Percentiles rank a stretch among this genome's conserved stretches.
Conservation (phyloP, 805 yeast genomes). For the Cyberlindnera lachancei region DNA sequence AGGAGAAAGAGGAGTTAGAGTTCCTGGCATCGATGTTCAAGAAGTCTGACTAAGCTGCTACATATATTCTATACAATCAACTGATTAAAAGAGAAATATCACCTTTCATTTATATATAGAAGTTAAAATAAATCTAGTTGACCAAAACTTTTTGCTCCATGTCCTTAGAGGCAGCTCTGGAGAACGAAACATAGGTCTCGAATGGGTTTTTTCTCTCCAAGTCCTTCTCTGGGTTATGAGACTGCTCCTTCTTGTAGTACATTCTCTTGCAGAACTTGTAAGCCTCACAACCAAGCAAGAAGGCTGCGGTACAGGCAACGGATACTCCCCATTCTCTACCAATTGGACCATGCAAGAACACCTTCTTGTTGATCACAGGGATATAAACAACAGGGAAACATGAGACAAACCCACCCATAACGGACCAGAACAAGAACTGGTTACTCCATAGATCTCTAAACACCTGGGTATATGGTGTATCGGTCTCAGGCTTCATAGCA, state of each 20-base stretch:
- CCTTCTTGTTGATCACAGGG: conserved; percentile 76
- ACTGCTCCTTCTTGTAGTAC: conserved; percentile 33
- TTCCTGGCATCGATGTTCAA: conserved; percentile 8
- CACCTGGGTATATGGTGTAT: conserved; percentile 50
- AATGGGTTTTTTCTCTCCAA: conserved; percentile 58
- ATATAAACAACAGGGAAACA: conserved; percentile 81
- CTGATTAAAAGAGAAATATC: too few relatives aligned
- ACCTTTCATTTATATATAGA: too few relatives aligned
- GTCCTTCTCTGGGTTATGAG: conserved; percentile 54
- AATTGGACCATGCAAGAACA: conserved; percentile 66
- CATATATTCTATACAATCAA: neutral
- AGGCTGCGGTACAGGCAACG: conserved; percentile 48
- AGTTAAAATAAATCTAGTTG: too few relatives aligned
- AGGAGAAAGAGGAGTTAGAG: conserved; percentile 17
- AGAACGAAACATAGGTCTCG: conserved; percentile 51
- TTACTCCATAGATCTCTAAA: conserved; percentile 63
- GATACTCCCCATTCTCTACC: conserved; percentile 79
- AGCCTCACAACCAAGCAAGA: conserved; percentile 52
- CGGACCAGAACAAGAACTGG: conserved; percentile 76
- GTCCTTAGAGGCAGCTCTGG: conserved; percentile 36
- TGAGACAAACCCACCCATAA: conserved; percentile 57
- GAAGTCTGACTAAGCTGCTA: neutral
- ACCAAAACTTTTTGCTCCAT: too few relatives aligned
- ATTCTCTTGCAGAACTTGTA: conserved; percentile 64
- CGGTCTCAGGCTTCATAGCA: conserved; percentile 56